These are phyloP conservation scores for Arachis hypogaea DNA, from an alignment of 306 rosid genomes.

Conservation along the genomic window DNA sequence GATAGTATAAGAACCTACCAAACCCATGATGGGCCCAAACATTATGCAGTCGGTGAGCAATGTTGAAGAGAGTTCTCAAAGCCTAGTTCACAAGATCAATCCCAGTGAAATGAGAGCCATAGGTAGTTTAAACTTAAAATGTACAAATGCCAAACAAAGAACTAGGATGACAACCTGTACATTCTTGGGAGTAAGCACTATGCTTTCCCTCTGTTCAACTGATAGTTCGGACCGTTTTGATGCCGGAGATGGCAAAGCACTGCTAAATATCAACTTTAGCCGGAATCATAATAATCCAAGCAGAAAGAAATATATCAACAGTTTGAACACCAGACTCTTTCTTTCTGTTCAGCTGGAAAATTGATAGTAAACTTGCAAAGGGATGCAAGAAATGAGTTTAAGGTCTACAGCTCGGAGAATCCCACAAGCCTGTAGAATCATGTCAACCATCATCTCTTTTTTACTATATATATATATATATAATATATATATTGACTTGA, in stretches of 20 bases:
- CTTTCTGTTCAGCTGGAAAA: constrained; percentile 84
- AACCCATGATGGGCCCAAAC: constrained; percentile 99
- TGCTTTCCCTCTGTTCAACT: constrained; percentile 75
- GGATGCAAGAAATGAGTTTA: constrained; percentile 94
- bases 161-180: constrained; percentile 73
- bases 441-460: constrained; percentile 30
- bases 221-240: constrained; percentile 73
- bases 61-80: constrained; percentile 95
- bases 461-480: neutral
- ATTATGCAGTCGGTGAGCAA: constrained; percentile 93
- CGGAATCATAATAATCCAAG: constrained; percentile 39
- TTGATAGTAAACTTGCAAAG: constrained; percentile 97
- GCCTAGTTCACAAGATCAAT: constrained; percentile 65
- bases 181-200: constrained; percentile 93
- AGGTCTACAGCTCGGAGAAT: constrained; percentile 92
- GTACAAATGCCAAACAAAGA: constrained; percentile 30
- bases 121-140: constrained; percentile 8
- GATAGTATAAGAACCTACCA: constrained; percentile 64
- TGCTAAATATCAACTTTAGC: constrained; percentile 60
- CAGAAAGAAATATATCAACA: constrained; percentile 12
- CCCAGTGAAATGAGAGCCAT: constrained; percentile 26
- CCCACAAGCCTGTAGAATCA: constrained; percentile 84
- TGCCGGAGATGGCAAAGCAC: constrained; percentile 78
- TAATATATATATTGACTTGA: constrained; percentile 30
- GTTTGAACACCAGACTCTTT: constrained; percentile 56